phyloP scores from a whole-genome alignment of 1,284 basidiomycete genomes.

The Apiotrichum gracile region DNA sequence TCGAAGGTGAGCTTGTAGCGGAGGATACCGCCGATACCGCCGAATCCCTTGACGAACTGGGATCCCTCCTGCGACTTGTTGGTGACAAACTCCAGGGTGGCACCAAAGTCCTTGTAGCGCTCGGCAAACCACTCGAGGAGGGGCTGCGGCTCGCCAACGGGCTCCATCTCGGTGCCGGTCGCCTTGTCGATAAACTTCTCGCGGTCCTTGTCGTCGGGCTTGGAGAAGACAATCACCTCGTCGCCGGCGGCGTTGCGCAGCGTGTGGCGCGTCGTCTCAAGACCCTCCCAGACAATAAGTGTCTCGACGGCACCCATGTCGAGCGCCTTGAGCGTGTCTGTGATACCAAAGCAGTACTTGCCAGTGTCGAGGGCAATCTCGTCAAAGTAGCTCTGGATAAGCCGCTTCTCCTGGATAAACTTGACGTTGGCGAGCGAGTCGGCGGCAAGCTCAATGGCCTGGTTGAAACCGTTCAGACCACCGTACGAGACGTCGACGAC shows the following conservation, averaged over 20 bases:
- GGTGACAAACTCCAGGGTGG: conserved; percentile 70
- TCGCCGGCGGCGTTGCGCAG: conserved; percentile 86
- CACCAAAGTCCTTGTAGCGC: conserved; percentile 96
- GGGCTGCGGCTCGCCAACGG: conserved; percentile 66
- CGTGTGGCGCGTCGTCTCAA: conserved; percentile 77
- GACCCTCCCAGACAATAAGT: conserved; percentile 95
- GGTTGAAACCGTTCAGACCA: conserved; percentile 97
- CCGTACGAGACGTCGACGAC: conserved; percentile 98
- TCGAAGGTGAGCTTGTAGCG: conserved; percentile 91
- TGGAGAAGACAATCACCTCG: conserved; percentile 67
- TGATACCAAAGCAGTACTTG: conserved; percentile 97
- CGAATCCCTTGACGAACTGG: conserved; percentile 98
- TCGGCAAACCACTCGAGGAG: conserved; percentile 98
- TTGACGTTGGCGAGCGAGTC: conserved; percentile 97
- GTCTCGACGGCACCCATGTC: conserved; percentile 97
- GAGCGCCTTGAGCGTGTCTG: conserved; percentile 93
- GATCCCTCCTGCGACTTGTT: conserved; percentile 87
- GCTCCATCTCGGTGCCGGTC: conserved; percentile 94
- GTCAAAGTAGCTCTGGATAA: conserved; percentile 98
- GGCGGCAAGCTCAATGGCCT: conserved; percentile 95
- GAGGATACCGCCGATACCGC: conserved; percentile 91
- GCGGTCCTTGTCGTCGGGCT: conserved; percentile 72
- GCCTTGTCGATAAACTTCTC: conserved; percentile 93
- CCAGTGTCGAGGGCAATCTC: conserved; percentile 98
- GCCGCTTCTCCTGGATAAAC: conserved; percentile 97